These are phyloP conservation scores for Cichorium intybus DNA, from an alignment of 140 eudicot genomes.

Conservation along the genomic window DNA sequence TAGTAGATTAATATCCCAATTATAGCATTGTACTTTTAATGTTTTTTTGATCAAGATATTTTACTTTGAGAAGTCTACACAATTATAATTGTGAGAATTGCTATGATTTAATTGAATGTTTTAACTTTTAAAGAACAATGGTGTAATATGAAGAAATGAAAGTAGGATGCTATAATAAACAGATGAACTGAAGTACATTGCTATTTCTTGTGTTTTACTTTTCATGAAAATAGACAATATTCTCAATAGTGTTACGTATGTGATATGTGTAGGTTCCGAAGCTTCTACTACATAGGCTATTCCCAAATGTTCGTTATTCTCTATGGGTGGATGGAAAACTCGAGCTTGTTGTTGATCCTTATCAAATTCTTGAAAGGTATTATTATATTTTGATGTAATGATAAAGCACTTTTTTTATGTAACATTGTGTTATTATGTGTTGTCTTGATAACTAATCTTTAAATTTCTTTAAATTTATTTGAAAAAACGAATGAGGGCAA, in stretches of 20 bases:
- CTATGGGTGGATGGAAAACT: slow-evolving; percentile 97
- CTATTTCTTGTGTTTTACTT: not conserved
- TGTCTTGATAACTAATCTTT: too few species aligned
- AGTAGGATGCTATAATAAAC: not conserved
- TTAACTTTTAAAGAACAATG: not conserved
- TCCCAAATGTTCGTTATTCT: slow-evolving; percentile 86
- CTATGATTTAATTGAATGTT: not conserved
- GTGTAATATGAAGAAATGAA: not conserved
- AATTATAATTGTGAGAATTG: not conserved
- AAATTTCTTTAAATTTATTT: too few species aligned
- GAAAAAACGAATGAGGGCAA: too few species aligned
- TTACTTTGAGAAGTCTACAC: not conserved
- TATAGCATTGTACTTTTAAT: not conserved
- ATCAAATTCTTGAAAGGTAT: slow-evolving; percentile 92
- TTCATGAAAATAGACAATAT: not conserved
- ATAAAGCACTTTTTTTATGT: too few species aligned
- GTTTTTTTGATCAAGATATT: not conserved
- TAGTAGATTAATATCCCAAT: not conserved
- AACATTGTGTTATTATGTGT: not conserved
- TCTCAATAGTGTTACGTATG: not conserved
- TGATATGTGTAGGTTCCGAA: slow-evolving; percentile 70
- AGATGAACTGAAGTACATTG: not conserved
- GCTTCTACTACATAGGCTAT: slow-evolving; percentile 90
- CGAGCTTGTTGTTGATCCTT: slow-evolving; percentile 94
- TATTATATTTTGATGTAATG: slow-evolving; percentile 17